Evolutionary conservation across 768 basidiomycete species (phyloP), one percentile per base, ranked within the genome.

Genomic region (Trametes sanguinea): DNA sequence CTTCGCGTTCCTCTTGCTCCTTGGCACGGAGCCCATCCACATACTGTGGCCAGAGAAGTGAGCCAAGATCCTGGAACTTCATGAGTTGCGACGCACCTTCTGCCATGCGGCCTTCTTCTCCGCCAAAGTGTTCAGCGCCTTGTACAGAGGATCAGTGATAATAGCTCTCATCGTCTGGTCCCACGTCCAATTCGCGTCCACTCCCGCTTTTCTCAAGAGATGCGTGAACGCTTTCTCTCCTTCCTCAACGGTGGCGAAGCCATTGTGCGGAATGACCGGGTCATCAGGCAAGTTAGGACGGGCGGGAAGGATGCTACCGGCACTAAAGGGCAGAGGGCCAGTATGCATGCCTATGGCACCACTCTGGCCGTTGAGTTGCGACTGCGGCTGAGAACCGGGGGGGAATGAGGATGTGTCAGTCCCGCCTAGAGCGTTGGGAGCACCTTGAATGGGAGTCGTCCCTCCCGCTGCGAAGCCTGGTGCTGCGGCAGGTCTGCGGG

Each of bases 141-240:
- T 95, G 78, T 98, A 99, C 66, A 97, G 76, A 46, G 97, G 96
- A 79, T 98, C 96, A 68, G 94, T 98, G 76, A 99, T 96, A 75
- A 97, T 94, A 69, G 93, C 90, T 72, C 95, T 85, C 92, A 98
- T 97, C 54, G 95, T 94, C 77, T 92, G 88, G 74, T 99, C 97
- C 97, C 97, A 99, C 39, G 94, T 94, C 92, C 93, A 98, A 65
- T 83, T 88, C 47, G 90, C 87, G 75, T 94, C 92, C 45, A 98
- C 90, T 35, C 92, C 92, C 48, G 92, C 89, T 76, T 93, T 94
- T 68, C 89, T 83, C 67, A 99, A 76, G 59, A 99, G 78, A 77
- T 92, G 92, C 70, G 87, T 85, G 74, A 99, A 99, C 11, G 95
- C 97, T 71, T 92, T 91, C 74, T 97, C 95, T 22, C 94, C 95